phyloP scores from a whole-genome alignment of 495 filamentous ascomycete genomes.

The Lophiostoma macrostomum region DNA sequence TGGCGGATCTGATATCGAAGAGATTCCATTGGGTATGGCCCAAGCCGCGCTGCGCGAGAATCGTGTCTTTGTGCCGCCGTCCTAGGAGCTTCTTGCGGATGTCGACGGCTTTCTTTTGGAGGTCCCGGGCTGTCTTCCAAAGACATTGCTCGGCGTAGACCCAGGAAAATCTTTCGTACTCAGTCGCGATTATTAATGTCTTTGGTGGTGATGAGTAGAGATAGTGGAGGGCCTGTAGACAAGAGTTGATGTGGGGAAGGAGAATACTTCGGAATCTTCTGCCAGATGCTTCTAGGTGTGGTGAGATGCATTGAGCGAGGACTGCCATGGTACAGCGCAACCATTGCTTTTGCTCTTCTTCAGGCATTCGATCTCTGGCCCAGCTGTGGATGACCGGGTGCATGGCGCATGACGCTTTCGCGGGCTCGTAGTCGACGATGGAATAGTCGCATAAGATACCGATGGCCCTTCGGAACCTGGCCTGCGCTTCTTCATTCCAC shows the following conservation, averaged over 20 bases:
- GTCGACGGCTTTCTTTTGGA: constrained; percentile 20
- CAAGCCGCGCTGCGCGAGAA: constrained; percentile 27
- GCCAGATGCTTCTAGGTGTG: constrained; percentile 40
- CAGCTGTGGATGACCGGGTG: constrained; percentile 45
- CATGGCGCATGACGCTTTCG: constrained; percentile 38
- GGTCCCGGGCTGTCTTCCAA: constrained; percentile 20
- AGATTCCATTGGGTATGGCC: constrained; percentile 31
- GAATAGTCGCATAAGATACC: constrained; percentile 31
- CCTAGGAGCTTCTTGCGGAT: constrained; percentile 19
- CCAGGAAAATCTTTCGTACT: constrained; percentile 14
- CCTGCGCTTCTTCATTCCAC: constrained; percentile 21
- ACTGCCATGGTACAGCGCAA: constrained; percentile 15
- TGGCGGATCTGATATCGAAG: constrained; percentile 17
- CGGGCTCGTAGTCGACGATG: constrained; percentile 30
- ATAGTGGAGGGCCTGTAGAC: neutral
- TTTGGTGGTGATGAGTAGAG: neutral
- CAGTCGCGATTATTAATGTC: neutral
- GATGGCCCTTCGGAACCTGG: constrained; percentile 30
- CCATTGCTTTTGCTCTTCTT: constrained; percentile 30
- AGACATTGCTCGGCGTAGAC: constrained; percentile 23
- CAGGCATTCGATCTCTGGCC: constrained; percentile 39
- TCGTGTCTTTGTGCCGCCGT: constrained; percentile 17
- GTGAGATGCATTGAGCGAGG: constrained; percentile 29
- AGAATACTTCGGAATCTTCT: constrained; percentile 35
- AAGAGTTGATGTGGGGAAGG: constrained; percentile 25